A percentile compares a stretch with the other conserved stretches of the same genome.
phyloP scores from a whole-genome alignment of 257 asterid species.

The Lycium ferocissimum region DNA sequence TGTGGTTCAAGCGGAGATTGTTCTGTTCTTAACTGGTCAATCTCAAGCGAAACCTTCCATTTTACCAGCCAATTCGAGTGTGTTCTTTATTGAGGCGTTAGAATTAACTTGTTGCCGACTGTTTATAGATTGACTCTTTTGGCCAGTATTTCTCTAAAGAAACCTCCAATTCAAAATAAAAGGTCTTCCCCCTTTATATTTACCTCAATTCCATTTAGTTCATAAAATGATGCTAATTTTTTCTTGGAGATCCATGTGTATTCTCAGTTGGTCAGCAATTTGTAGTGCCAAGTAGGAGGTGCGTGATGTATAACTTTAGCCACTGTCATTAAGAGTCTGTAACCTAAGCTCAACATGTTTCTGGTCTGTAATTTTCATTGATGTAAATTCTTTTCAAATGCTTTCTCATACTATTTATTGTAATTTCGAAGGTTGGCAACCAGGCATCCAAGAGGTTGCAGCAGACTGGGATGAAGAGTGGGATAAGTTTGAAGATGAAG shows the following conservation, averaged over 20 bases:
- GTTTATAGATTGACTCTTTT: slow-evolving; percentile 16
- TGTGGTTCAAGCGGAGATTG: not conserved
- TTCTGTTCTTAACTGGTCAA: slow-evolving; percentile 12
- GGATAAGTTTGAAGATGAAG: slow-evolving; percentile 98
- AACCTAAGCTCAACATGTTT: slow-evolving; percentile 4
- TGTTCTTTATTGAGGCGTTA: not conserved
- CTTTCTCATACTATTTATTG: slow-evolving; percentile 21
- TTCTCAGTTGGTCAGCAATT: not conserved
- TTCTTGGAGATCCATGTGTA: slow-evolving; percentile 13
- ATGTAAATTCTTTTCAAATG: slow-evolving; percentile 18
- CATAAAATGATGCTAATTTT: slow-evolving; percentile 11
- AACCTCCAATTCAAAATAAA: not conserved
- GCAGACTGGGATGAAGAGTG: slow-evolving; percentile 99
- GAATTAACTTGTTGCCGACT: not conserved
- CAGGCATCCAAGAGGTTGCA: slow-evolving; percentile 83
- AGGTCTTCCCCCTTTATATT: slow-evolving; percentile 5
- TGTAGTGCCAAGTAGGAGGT: slow-evolving; percentile 13
- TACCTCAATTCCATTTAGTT: not conserved
- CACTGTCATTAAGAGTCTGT: not conserved
- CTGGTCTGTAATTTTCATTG: not conserved
- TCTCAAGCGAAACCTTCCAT: not conserved
- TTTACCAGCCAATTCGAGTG: slow-evolving; percentile 6
- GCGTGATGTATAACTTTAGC: not conserved
- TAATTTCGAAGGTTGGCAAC: slow-evolving; percentile 84
- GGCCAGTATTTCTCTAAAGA: slow-evolving; percentile 20